Base-by-base conservation (phyloP, 768 basidiomycete genomes). In the Mycena epipterygia region DNA sequence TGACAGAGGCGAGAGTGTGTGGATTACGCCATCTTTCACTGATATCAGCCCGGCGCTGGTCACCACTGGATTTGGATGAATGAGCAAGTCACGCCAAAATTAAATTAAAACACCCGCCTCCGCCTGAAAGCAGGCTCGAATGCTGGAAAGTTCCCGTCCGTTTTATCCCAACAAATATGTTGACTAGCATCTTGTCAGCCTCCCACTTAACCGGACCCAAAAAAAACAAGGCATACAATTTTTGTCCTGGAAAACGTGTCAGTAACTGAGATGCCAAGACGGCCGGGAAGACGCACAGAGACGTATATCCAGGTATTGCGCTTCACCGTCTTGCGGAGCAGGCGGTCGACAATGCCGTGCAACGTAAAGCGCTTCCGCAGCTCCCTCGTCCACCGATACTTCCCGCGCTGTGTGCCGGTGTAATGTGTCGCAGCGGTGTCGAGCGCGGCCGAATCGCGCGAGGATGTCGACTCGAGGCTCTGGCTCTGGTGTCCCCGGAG, bases 271-370 rank as follows among this genome's bases (percentile, higher is more conserved):
- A 7, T 13, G 46, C 41, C n/a, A 29, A 29, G n/a, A 16, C n/a
- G 21, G 52, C 23, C 21, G 14, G 29, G 30, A 58, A 76, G 55
- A 78, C 86, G 72, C 74, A 90, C 90, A 58, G 88, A 83, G 12
- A 89, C 88, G 77, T 91, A 92, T 37, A 93, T 91, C 91, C 91
- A 92, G 3, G 89, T 90, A 77, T 91, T 89, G 39, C 84, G 80
- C 68, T 82, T 80, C 13, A 91, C 81, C 0, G 89, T 91, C 79
- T 90, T 91, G 56, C 89, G 78, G 58, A 92, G 77, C 55, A 92
- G 70, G 60, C 85, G 82, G 59, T 91, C 87, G 58, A 85, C 80
- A 25, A 88, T 76, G 7, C 90, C 90, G n/a, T 80, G 78, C 9
- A 84, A 73, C 12, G 89, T 90, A 56, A 91, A 84, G 63, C 83